Conservation (phyloP, 257 asterid genomes). For the Plantago elongata region DNA sequence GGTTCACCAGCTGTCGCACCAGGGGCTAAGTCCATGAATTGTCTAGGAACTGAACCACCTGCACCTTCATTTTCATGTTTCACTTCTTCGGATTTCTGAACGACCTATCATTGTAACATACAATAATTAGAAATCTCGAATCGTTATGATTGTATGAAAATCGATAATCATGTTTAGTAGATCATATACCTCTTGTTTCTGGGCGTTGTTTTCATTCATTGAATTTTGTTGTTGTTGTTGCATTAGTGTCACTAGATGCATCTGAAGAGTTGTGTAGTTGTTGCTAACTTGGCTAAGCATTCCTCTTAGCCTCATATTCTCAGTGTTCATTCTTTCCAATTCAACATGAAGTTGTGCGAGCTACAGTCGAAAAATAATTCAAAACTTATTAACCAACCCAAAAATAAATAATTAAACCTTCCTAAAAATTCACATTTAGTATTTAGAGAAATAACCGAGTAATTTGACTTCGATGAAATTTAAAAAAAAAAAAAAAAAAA, state of each 20-base stretch:
- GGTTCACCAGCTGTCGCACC: conserved; percentile 29
- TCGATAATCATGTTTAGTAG: neutral
- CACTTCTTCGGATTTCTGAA: conserved; percentile 27
- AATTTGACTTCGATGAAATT: no score
- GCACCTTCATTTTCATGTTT: conserved; percentile 24
- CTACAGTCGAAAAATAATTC: conserved; percentile 20
- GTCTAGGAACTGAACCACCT: conserved; percentile 44
- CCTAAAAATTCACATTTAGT: no score
- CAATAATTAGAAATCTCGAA: neutral
- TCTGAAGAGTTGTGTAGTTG: conserved; percentile 54
- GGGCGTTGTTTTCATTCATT: conserved; percentile 8
- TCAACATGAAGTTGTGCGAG: conserved; percentile 56
- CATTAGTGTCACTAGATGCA: conserved; percentile 52
- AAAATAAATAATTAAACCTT: neutral
- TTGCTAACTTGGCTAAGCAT: conserved; percentile 63
- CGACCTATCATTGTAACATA: conserved; percentile 18
- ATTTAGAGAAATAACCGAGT: no score
- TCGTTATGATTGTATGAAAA: neutral
- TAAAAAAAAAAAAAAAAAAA: no score
- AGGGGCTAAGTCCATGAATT: conserved; percentile 59
- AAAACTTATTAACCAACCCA: neutral
- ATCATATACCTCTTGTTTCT: conserved; percentile 29
- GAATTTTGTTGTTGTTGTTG: conserved; percentile 29
- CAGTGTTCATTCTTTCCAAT: conserved; percentile 56
- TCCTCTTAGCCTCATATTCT: conserved; percentile 67